phyloP scores from a whole-genome alignment of 2,329 filamentous ascomycete genomes.

The Xylariomycetidae sp. region DNA sequence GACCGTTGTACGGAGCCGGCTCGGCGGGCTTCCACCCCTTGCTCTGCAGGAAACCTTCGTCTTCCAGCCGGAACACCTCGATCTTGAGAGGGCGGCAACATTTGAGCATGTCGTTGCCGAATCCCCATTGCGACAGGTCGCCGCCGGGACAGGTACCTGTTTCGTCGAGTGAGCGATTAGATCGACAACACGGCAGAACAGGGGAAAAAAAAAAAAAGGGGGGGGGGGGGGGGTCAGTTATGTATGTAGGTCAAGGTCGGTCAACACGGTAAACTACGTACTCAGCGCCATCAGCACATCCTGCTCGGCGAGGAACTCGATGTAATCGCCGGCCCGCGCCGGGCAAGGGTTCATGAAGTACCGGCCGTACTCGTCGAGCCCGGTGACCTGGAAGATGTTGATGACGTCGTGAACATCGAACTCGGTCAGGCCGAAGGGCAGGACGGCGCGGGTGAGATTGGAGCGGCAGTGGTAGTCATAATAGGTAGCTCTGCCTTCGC shows the following conservation, averaged over 20 bases:
- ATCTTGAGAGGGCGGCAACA: constrained; percentile 72
- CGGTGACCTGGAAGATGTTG: constrained; percentile 83
- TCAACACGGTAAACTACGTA: no score
- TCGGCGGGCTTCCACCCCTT: constrained; percentile 59
- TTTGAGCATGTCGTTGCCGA: constrained; percentile 65
- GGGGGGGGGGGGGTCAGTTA: not conserved
- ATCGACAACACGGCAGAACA: not conserved
- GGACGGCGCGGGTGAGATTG: constrained; percentile 69
- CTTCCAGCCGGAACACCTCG: constrained; percentile 62
- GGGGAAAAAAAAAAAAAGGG: not conserved
- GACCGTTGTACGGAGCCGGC: constrained; percentile 56
- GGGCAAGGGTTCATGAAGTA: constrained; percentile 72
- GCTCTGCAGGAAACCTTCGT: constrained; percentile 44
- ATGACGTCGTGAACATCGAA: constrained; percentile 79
- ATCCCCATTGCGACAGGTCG: constrained; percentile 78
- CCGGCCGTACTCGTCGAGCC: constrained; percentile 63
- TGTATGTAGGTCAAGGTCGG: no score
- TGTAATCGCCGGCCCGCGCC: constrained; percentile 50
- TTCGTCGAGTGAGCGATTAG: not conserved
- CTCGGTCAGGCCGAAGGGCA: constrained; percentile 65
- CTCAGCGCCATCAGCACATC: constrained; percentile 61
- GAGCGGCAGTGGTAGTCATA: constrained; percentile 85
- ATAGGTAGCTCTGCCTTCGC: no score
- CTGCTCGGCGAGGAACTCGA: constrained; percentile 78
- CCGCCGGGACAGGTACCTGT: constrained; percentile 71